These are phyloP conservation scores for Dactylellina sp. DNA, from an alignment of 2,329 filamentous ascomycete genomes.

Conservation along the genomic window DNA sequence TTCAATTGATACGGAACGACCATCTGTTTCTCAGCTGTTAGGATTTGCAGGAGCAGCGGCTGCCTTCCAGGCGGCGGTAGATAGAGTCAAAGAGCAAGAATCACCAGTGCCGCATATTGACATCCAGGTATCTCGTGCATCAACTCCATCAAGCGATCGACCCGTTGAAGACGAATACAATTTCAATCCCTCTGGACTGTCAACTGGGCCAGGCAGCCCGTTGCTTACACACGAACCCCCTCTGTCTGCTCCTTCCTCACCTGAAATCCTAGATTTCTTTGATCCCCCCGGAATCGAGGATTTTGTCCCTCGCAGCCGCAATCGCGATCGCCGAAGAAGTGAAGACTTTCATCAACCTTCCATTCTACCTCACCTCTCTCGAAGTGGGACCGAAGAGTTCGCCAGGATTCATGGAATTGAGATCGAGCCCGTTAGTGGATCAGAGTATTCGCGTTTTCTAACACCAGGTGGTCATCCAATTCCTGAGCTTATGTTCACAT, in stretches of 20 bases:
- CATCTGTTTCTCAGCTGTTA: constrained; percentile 37
- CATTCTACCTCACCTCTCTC: constrained; percentile 27
- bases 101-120: constrained; percentile 35
- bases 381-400: constrained; percentile 41
- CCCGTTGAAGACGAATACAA: constrained; percentile 7
- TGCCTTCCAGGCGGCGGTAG: constrained; percentile 6
- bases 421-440: constrained; percentile 23
- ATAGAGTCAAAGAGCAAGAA: constrained; percentile 1
- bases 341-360: constrained; percentile 25
- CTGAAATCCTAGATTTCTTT: constrained; percentile 31
- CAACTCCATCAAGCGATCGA: constrained; percentile 34
- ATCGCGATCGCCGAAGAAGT: constrained; percentile 1
- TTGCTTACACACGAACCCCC: constrained; percentile 16
- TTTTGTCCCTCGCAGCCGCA: constrained; percentile 32
- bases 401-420: constrained; percentile 42
- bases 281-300: constrained; percentile 50
- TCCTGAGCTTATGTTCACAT: constrained; percentile 48
- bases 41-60: constrained; percentile 33
- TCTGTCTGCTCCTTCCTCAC: constrained; percentile 27
- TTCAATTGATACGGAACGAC: background rate
- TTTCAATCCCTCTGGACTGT: constrained; percentile 10
- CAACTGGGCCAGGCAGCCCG: constrained; percentile 32
- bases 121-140: constrained; percentile 54
- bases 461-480: constrained; percentile 50
- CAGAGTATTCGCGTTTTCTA: constrained; percentile 15